These are phyloP conservation scores for Castanospermum australe DNA, from an alignment of 306 rosid genomes.

Conservation along the genomic window DNA sequence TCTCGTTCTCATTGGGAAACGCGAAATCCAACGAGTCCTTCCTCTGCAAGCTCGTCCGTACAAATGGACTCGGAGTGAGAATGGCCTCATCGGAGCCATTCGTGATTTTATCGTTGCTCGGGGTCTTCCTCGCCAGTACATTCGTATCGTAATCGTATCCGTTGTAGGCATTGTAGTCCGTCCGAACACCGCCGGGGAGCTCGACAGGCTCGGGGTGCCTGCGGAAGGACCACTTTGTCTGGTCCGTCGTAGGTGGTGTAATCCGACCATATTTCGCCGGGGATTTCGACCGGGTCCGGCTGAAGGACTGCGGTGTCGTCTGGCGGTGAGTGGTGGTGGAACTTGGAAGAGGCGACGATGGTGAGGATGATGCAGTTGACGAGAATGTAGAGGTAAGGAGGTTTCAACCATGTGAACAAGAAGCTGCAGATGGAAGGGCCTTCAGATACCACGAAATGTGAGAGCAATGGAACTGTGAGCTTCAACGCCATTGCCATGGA, in stretches of 20 bases:
- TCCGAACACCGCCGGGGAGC: neutral
- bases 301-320: neutral
- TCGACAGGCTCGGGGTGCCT: neutral
- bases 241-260: neutral
- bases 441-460: conserved; percentile 52
- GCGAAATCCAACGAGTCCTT: conserved; percentile 45
- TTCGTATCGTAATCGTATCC: conserved; percentile 15
- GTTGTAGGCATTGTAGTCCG: neutral
- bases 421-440: conserved; percentile 64
- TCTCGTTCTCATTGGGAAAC: conserved; percentile 52
- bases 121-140: conserved; percentile 10
- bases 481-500: conserved; percentile 67
- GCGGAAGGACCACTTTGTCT: neutral
- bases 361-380: conserved; percentile 80
- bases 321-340: conserved; percentile 33
- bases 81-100: conserved; percentile 21
- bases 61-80: too few species aligned
- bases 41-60: conserved; percentile 34
- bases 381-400: conserved; percentile 80
- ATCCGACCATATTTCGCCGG: neutral
- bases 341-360: conserved; percentile 76
- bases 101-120: neutral
- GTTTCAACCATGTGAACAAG: conserved; percentile 56
- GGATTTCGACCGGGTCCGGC: neutral
- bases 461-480: conserved; percentile 56